Percentiles rank a stretch among this genome's conserved stretches.
phyloP scores from a whole-genome alignment of 2,329 filamentous ascomycete species.

The Cordyceps fumosorosea region DNA sequence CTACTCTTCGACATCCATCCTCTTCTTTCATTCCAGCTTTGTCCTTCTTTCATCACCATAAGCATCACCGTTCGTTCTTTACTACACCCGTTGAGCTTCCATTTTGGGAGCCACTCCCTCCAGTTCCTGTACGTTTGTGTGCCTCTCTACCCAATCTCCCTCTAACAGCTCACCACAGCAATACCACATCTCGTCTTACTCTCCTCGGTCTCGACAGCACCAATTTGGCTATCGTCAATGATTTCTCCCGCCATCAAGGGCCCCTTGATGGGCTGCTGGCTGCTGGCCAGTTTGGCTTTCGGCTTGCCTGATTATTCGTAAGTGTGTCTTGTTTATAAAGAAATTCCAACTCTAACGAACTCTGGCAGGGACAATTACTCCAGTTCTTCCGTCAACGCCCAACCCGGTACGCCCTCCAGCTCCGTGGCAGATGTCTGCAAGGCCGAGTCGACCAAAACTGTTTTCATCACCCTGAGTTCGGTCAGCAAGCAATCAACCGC shows the following conservation, averaged over 20 bases:
- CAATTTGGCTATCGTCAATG: slow-evolving; percentile 9
- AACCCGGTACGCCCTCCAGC: slow-evolving; percentile 13
- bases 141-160: neutral
- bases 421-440: slow-evolving; percentile 15
- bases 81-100: neutral
- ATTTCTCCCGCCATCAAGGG: neutral
- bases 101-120: neutral
- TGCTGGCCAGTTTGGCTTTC: neutral
- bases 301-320: slow-evolving; percentile 9
- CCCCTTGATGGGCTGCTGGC: slow-evolving; percentile 6
- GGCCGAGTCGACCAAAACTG: slow-evolving; percentile 32
- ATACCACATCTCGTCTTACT: neutral
- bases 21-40: neutral
- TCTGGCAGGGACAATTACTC: neutral
- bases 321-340: neutral
- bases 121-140: neutral
- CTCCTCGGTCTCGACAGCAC: neutral
- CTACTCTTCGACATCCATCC: neutral
- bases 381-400: neutral
- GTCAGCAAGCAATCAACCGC: slow-evolving; percentile 18
- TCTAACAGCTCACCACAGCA: neutral
- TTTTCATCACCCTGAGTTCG: slow-evolving; percentile 42
- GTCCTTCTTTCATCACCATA: slow-evolving; percentile 4
- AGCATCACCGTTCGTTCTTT: neutral
- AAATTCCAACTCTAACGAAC: neutral